Conservation (phyloP, 2,329 filamentous ascomycete species). For the Aspergillus transmontanensis region DNA sequence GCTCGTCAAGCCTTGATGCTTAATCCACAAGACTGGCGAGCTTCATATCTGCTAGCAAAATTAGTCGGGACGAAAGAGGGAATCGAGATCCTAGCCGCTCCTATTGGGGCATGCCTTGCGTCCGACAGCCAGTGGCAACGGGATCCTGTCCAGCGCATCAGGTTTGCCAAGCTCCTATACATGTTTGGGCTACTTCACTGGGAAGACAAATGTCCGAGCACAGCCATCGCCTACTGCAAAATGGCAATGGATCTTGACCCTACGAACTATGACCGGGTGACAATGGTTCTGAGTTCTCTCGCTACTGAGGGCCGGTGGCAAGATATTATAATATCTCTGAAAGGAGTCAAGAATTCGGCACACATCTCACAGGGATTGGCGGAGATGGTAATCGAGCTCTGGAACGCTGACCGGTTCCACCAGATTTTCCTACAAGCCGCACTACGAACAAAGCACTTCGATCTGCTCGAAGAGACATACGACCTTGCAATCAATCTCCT, state of each 20-base stretch:
- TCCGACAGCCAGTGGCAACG: not conserved
- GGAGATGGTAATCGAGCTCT: constrained; percentile 17
- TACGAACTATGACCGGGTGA: not conserved
- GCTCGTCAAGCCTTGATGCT: constrained; percentile 22
- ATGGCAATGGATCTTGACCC: not conserved
- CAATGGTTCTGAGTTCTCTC: not conserved
- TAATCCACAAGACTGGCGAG: constrained; percentile 25
- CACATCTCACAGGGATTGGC: constrained; percentile 1
- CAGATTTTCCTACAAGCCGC: constrained; percentile 16
- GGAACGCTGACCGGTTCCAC: constrained; percentile 17
- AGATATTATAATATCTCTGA: not conserved
- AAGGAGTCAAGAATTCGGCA: not conserved
- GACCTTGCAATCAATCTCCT: constrained; percentile 21
- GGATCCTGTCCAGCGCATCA: not conserved
- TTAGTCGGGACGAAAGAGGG: constrained; percentile 18
- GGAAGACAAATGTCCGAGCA: not conserved
- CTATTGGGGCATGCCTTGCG: not conserved
- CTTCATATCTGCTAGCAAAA: constrained; percentile 23
- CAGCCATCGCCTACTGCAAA: not conserved
- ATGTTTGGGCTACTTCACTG: not conserved
- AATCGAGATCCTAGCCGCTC: constrained; percentile 13
- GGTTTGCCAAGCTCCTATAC: not conserved
- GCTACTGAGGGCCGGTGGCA: constrained; percentile 2
- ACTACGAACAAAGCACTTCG: constrained; percentile 20
- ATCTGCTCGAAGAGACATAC: constrained; percentile 23